phyloP scores from a whole-genome alignment of 2,329 filamentous ascomycete genomes.

The Cordyceps fumosorosea region DNA sequence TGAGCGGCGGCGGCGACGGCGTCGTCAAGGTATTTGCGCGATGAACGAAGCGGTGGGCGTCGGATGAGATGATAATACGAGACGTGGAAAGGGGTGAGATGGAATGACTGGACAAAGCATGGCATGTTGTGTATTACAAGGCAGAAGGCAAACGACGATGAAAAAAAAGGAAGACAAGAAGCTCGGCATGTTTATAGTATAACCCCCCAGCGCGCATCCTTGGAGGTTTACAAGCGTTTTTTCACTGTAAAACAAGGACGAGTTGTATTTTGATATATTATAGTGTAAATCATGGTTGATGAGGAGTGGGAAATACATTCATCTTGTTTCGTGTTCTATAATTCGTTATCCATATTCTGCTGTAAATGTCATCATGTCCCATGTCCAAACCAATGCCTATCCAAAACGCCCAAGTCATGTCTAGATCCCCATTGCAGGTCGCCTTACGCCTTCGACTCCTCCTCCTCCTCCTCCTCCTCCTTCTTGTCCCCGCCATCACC shows the following conservation, averaged over 20 bases:
- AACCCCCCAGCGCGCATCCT: neutral
- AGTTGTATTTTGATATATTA: slow-evolving; percentile 5
- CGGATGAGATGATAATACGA: neutral
- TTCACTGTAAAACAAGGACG: slow-evolving; percentile 1
- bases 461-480: neutral
- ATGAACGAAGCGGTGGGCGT: slow-evolving; percentile 21
- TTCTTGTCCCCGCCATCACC: neutral
- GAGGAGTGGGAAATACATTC: neutral
- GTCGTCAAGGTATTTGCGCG: slow-evolving; percentile 85
- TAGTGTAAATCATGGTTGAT: slow-evolving; percentile 12
- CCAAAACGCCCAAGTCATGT: neutral
- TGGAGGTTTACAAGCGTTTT: slow-evolving; percentile 2
- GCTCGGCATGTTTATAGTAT: slow-evolving; percentile 4
- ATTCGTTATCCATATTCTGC: neutral
- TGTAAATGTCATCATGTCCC: too few species aligned
- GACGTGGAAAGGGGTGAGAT: neutral
- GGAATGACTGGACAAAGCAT: neutral
- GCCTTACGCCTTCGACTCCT: neutral
- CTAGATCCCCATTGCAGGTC: neutral
- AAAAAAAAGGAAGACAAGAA: neutral
- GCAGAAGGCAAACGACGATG: neutral
- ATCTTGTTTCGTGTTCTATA: neutral
- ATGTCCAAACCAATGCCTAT: neutral
- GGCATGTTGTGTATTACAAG: neutral
- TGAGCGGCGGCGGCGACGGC: slow-evolving; percentile 89